Evolutionary conservation across 1,284 basidiomycete genomes (phyloP).

Genomic region (Tremellales sp.): DNA sequence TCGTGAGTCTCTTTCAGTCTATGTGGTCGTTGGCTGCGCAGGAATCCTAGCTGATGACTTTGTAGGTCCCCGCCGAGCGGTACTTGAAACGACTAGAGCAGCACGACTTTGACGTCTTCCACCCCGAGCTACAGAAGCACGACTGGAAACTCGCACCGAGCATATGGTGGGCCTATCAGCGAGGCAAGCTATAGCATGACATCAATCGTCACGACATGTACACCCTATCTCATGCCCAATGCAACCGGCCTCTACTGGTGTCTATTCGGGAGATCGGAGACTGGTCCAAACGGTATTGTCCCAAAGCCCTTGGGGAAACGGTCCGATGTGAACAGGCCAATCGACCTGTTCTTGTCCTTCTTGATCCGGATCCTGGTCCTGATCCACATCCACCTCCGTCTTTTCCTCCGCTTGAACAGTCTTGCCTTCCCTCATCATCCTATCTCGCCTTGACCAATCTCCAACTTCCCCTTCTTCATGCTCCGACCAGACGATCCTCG

Average conservation of each 20-base stretch:
- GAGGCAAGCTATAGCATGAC: conserved; percentile 43
- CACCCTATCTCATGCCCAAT: not conserved
- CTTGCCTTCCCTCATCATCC: conserved; percentile 9
- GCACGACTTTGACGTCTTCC: conserved; percentile 77
- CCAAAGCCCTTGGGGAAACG: not conserved
- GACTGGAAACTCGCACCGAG: conserved; percentile 84
- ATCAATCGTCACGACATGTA: not conserved
- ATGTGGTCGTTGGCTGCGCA: too few species aligned
- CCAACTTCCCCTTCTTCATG: conserved; percentile 9
- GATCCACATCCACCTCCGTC: not conserved
- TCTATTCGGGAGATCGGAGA: not conserved
- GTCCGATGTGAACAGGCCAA: not conserved
- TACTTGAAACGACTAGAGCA: conserved; percentile 72
- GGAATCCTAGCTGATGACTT: conserved; percentile 1
- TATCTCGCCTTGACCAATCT: conserved; percentile 16
- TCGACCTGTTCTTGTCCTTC: not conserved
- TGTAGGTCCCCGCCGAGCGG: conserved; percentile 68
- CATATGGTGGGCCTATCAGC: conserved; percentile 66
- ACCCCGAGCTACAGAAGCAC: conserved; percentile 62
- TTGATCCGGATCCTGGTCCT: too few species aligned
- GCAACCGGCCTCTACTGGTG: not conserved
- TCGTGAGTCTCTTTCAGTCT: conserved; percentile 55
- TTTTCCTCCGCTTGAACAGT: not conserved
- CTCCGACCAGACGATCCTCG: conserved; percentile 13
- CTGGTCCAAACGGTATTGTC: not conserved